Percentiles rank a stretch among this genome's conserved stretches.
phyloP scores from a whole-genome alignment of 164 flowering plant genomes.

The Umbilicus rupestris region DNA sequence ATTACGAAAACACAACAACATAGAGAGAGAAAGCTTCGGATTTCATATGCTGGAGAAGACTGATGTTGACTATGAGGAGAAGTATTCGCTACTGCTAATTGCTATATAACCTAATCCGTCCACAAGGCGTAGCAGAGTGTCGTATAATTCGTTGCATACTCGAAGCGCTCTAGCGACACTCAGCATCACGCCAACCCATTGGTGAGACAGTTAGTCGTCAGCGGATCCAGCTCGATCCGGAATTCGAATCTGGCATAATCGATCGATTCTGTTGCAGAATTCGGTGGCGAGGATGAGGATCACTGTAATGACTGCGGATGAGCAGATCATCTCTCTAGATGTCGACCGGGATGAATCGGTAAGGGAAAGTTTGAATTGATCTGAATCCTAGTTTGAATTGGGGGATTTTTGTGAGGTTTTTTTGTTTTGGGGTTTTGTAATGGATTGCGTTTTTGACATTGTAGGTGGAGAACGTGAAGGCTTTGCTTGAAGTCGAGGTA shows the following conservation, averaged over 20 bases:
- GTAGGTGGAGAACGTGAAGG: slow-evolving; percentile 92
- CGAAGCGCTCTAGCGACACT: no score
- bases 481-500: slow-evolving; percentile 95
- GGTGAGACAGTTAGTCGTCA: no score
- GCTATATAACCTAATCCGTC: no score
- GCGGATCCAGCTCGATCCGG: no score
- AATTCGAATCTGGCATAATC: no score
- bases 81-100: background rate
- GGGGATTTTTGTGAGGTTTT: background rate
- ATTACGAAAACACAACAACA: background rate
- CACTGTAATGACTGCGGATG: slow-evolving; percentile 83
- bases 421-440: background rate
- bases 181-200: no score
- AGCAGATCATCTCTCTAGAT: slow-evolving; percentile 69
- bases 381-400: background rate
- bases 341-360: slow-evolving; percentile 84
- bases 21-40: background rate
- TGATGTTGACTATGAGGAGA: background rate
- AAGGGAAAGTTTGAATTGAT: slow-evolving; percentile 3
- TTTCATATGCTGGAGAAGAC: no score
- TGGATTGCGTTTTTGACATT: background rate
- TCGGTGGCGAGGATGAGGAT: slow-evolving; percentile 57
- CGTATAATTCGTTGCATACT: no score
- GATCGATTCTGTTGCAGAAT: no score
- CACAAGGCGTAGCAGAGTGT: no score